phyloP scores from a whole-genome alignment of 352 stramenopile species.

The Globisporangium uncinulatum region DNA sequence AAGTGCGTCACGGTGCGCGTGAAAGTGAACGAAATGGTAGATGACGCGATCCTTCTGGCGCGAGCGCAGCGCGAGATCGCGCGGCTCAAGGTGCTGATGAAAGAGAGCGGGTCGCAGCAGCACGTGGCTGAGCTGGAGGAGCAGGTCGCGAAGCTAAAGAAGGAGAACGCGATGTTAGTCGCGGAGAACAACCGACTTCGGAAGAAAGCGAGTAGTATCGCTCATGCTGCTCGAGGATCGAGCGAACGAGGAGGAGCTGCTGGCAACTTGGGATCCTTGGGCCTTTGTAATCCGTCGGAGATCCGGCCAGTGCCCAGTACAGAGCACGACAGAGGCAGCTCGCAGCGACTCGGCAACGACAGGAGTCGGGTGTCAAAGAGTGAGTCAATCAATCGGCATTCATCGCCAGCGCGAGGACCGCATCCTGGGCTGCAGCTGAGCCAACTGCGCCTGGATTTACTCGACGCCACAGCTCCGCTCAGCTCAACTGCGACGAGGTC shows the following conservation, averaged over 20 bases:
- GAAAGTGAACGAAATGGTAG: slow-evolving; percentile 75
- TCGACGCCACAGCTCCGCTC: not conserved
- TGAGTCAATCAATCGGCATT: not conserved
- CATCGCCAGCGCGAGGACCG: not conserved
- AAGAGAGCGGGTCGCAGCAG: slow-evolving; percentile 31
- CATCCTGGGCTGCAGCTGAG: slow-evolving; percentile 16
- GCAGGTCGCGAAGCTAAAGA: slow-evolving; percentile 29
- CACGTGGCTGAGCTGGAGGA: slow-evolving; percentile 35
- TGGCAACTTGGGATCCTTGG: not conserved
- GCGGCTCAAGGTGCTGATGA: slow-evolving; percentile 49
- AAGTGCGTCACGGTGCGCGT: slow-evolving; percentile 73
- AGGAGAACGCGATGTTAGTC: slow-evolving; percentile 38
- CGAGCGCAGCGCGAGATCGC: slow-evolving; percentile 71
- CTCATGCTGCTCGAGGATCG: not conserved
- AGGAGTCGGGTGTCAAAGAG: not conserved
- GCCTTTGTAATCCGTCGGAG: not conserved
- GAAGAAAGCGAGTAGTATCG: slow-evolving; percentile 13
- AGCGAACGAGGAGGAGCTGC: not conserved
- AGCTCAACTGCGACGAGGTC: not conserved
- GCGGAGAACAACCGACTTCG: slow-evolving; percentile 50
- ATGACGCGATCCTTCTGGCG: slow-evolving; percentile 72
- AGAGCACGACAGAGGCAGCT: not conserved
- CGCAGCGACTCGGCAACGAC: not conserved
- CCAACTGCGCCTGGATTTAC: slow-evolving; percentile 31
- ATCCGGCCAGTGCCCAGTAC: not conserved